A percentile compares a stretch with the other conserved stretches of the same genome.
These are phyloP conservation scores for Aspergillus latus DNA, from an alignment of 2,329 filamentous ascomycete genomes.

Conservation along the genomic window DNA sequence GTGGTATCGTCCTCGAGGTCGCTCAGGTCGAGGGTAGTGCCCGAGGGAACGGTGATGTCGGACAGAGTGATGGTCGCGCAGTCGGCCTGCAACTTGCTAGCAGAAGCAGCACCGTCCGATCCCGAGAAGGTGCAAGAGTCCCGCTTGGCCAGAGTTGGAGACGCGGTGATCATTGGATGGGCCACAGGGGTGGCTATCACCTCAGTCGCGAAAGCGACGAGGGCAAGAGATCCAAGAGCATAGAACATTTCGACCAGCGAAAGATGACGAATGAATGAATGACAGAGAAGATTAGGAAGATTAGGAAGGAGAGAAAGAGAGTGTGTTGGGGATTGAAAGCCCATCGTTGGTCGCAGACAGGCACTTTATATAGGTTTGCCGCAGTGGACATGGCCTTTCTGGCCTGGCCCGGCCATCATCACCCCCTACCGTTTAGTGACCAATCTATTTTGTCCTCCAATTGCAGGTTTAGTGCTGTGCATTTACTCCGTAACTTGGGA, in stretches of 20 bases:
- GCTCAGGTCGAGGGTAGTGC: slow-evolving; percentile 11
- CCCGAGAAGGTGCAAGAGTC: slow-evolving; percentile 10
- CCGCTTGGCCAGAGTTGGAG: background rate
- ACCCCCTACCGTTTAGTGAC: too few relatives aligned
- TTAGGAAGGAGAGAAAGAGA: background rate
- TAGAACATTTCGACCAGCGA: slow-evolving; percentile 10
- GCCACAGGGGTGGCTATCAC: background rate
- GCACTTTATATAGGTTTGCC: background rate
- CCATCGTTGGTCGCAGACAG: background rate
- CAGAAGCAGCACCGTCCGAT: background rate
- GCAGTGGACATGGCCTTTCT: too few relatives aligned
- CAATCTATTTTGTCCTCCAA: background rate
- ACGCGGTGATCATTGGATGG: slow-evolving; percentile 1
- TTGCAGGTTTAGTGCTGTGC: background rate
- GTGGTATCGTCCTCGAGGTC: slow-evolving; percentile 9
- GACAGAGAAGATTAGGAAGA: background rate
- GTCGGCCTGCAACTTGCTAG: slow-evolving; percentile 1
- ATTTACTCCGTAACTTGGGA: background rate
- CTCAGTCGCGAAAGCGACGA: background rate
- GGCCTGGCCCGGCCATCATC: too few relatives aligned
- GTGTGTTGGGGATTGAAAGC: background rate
- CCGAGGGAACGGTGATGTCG: slow-evolving; percentile 9
- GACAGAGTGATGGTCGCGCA: slow-evolving; percentile 10
- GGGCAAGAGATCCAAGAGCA: background rate
- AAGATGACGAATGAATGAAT: background rate